Conservation (phyloP, 805 yeast genomes). For the Candida morakotiae region DNA sequence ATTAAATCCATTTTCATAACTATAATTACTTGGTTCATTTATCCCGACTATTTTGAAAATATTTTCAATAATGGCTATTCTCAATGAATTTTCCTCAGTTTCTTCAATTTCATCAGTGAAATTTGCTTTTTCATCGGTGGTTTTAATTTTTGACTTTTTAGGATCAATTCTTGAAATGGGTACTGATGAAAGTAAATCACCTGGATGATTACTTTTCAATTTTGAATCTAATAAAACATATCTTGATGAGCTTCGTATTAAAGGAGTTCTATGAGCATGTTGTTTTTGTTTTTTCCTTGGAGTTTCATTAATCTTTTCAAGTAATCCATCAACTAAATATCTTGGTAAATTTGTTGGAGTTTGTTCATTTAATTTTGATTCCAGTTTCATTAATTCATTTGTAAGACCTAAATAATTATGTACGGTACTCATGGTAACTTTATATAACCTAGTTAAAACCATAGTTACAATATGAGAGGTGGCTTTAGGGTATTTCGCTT, state of each 20-base stretch:
- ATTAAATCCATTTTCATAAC: not conserved
- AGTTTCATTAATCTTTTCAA: constrained; percentile 25
- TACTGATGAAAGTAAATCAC: constrained; percentile 78
- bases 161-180: constrained; percentile 44
- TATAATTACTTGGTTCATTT: constrained; percentile 18
- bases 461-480: constrained; percentile 93
- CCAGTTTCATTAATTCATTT: constrained; percentile 74
- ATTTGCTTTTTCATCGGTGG: constrained; percentile 4
- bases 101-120: constrained; percentile 61
- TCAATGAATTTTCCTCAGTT: constrained; percentile 61
- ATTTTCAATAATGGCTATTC: constrained; percentile 66
- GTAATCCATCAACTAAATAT: constrained; percentile 56
- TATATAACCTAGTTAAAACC: constrained; percentile 78
- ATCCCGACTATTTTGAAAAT: constrained; percentile 69
- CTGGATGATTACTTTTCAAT: constrained; percentile 63
- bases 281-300: constrained; percentile 4
- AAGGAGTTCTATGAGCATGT: constrained; percentile 5
- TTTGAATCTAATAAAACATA: constrained; percentile 48
- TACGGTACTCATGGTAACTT: constrained; percentile 89
- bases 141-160: not conserved
- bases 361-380: constrained; percentile 51
- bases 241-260: constrained; percentile 25
- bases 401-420: constrained; percentile 85
- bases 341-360: constrained; percentile 46
- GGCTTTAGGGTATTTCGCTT: constrained; percentile 75